Evolutionary conservation across 148 eudicot species (phyloP), one percentile per base, ranked within the genome.

Genomic region (Rhododendron mucronatum): DNA sequence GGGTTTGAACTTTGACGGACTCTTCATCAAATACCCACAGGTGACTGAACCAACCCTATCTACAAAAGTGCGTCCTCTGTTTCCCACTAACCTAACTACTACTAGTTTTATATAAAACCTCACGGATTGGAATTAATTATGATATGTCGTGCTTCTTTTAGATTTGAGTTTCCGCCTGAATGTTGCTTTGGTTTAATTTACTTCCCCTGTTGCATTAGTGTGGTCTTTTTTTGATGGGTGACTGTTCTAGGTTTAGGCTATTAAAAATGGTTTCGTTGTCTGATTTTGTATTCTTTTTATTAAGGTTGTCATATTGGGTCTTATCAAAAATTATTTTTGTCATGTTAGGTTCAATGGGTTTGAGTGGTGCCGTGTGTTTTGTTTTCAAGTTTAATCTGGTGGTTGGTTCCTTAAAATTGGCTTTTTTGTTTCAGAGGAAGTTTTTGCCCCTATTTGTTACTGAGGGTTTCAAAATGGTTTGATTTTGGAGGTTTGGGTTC

Each of bases 291-390:
- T 35, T 81, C 59, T 33, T 23, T 47, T 26, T 10, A 48, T 79
- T 47, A 44, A 80, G 86, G 78, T 90, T 82, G 59, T 83, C 26
- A 13, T 83, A 20, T 59, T 7, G n/a, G 26, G 23, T 59, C 65
- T 59, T 59, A 0, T 21, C 2, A 18, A 59, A 59, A 59, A 21
- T 18, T 15, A 57, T 15, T 5, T 50, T 91, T 83, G 59, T 83
- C 41, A 13, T 83, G 2, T 1, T 65, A 89, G 88, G 91, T 92
- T 91, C 88, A 88, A 80, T 91, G 93, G 84, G 84, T 88, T 83
- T 87, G 91, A 90, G 92, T 92, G 88, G 93, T 89, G 94, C 87
- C 89, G 91, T 92, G 89, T 90, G 89, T 84, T 88, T 85, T 65
- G 65, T 79, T 65, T 65, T 18, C 18, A 57, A 55, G 45, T 82